Conservation (phyloP, 1,139 yeast genomes). For the Taphrina betulina region DNA sequence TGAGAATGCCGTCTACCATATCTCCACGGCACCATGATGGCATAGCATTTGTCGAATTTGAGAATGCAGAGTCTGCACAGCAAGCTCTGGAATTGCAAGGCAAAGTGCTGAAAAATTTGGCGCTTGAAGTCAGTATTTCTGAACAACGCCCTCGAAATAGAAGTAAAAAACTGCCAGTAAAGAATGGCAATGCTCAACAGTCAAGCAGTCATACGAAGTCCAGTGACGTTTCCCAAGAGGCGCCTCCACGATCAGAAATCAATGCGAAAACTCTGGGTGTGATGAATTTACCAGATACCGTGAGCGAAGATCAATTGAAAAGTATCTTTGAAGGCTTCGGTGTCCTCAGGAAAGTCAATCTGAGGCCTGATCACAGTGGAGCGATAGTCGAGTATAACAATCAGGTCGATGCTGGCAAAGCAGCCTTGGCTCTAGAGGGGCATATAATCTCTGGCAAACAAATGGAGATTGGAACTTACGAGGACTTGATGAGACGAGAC, state of each 20-base stretch:
- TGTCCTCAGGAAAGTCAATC: conserved; percentile 44
- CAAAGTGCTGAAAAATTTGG: conserved; percentile 35
- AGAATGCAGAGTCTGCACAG: not conserved
- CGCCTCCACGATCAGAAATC: conserved; percentile 28
- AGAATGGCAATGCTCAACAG: not conserved
- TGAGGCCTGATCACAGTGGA: conserved; percentile 53
- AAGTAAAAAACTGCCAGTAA: not conserved
- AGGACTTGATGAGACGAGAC: conserved; percentile 31
- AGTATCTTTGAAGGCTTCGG: conserved; percentile 49
- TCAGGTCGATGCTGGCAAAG: conserved; percentile 56
- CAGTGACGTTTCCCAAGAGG: conserved; percentile 3
- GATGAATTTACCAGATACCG: conserved; percentile 41
- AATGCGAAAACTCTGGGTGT: conserved; percentile 39
- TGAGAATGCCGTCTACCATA: conserved; percentile 50
- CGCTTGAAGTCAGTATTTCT: conserved; percentile 8
- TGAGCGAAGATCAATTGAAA: conserved; percentile 40
- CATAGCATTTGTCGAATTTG: conserved; percentile 12
- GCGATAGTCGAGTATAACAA: conserved; percentile 57
- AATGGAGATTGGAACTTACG: conserved; percentile 48
- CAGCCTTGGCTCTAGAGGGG: conserved; percentile 54
- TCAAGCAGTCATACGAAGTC: not conserved
- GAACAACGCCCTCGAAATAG: not conserved
- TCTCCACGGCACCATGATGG: conserved; percentile 25
- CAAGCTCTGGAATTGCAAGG: conserved; percentile 6
- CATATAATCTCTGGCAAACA: conserved; percentile 45